Percentiles rank a stretch among this genome's conserved stretches.
Evolutionary conservation across 75 land plant genomes (phyloP).

Genomic region (Isoetes taiwanensis): DNA sequence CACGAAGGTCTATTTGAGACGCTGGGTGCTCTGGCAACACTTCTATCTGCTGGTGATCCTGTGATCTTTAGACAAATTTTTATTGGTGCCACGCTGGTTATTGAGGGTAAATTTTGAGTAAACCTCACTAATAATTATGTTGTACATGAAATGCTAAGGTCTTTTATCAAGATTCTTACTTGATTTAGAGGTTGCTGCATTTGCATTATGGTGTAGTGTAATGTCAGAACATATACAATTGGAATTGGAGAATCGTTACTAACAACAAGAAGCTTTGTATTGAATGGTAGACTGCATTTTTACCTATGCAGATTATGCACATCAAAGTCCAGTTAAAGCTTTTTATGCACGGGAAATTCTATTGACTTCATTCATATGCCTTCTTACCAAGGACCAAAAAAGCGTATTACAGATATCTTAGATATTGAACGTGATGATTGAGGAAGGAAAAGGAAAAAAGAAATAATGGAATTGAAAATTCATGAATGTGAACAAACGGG

Average conservation of each 20-base stretch:
- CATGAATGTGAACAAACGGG: too few species aligned
- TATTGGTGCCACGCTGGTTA: slow-evolving; percentile 42
- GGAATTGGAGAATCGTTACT: neutral
- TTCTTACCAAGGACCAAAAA: too few species aligned
- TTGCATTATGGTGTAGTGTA: neutral
- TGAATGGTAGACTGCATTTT: too few species aligned
- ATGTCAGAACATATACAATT: neutral
- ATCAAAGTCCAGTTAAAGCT: too few species aligned
- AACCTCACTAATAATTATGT: neutral
- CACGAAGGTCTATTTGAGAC: slow-evolving; percentile 81
- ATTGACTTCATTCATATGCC: too few species aligned
- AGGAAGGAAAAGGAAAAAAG: too few species aligned
- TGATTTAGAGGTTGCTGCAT: neutral
- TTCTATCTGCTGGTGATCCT: slow-evolving; percentile 68
- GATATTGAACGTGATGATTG: too few species aligned
- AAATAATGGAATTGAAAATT: too few species aligned
- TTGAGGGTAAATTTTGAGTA: slow-evolving; percentile 45
- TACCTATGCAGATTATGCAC: too few species aligned
- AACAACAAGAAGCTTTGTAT: neutral
- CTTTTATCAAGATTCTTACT: neutral
- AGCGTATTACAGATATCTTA: too few species aligned
- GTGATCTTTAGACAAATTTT: slow-evolving; percentile 63
- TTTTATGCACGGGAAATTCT: too few species aligned
- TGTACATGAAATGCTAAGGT: neutral
- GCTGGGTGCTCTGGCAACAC: slow-evolving; percentile 45